phyloP scores from a whole-genome alignment of 345 rosid genomes.

The Cardiospermum halicacabum region DNA sequence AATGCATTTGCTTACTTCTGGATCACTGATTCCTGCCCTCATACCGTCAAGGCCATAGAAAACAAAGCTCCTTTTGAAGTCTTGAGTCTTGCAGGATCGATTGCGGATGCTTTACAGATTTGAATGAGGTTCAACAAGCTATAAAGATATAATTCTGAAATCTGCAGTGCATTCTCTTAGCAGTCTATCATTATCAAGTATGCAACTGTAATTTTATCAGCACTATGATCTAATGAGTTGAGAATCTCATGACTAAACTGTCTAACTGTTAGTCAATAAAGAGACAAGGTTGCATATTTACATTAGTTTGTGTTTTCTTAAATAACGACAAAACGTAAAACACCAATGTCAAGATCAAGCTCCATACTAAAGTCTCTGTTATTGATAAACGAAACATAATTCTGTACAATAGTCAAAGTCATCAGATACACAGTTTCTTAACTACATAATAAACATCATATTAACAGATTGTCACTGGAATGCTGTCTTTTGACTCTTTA shows the following conservation, averaged over 20 bases:
- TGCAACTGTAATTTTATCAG: no score
- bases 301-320: background rate
- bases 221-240: background rate
- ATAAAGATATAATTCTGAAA: background rate
- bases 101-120: conserved; percentile 82
- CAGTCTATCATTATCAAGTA: background rate
- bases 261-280: background rate
- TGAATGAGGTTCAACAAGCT: conserved; percentile 22
- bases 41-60: conserved; percentile 69
- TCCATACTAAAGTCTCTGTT: no score
- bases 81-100: conserved; percentile 86
- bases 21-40: conserved; percentile 97
- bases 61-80: conserved; percentile 83
- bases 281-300: background rate
- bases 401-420: conserved; percentile 12
- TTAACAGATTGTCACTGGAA: conserved; percentile 2
- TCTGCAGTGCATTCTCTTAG: background rate
- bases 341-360: no score
- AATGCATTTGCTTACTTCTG: conserved; percentile 79
- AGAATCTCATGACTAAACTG: background rate
- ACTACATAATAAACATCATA: background rate
- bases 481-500: conserved; percentile 22
- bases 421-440: conserved; percentile 2
- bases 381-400: background rate
- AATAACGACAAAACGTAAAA: no score